Evolutionary conservation across 345 rosid genomes (phyloP).

Genomic region (Murraya koenigii): DNA sequence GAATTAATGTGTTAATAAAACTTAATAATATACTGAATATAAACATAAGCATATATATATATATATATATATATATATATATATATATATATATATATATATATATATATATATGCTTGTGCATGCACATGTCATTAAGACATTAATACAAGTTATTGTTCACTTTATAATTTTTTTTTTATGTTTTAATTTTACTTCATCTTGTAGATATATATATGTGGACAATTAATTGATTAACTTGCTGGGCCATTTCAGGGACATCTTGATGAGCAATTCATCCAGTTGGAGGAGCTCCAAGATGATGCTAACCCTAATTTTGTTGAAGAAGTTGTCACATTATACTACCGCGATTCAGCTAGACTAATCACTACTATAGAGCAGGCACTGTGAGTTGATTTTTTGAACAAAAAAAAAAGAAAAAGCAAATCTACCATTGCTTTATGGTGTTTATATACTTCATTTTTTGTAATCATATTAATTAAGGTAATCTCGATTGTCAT

Average conservation of each 20-base stretch:
- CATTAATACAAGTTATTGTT: neutral
- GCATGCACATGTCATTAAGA: neutral
- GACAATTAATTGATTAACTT: neutral
- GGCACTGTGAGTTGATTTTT: slow-evolving; percentile 43
- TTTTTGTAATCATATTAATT: neutral
- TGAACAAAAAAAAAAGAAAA: too few species aligned
- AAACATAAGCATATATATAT: neutral
- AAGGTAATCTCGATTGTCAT: neutral
- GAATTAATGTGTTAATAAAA: neutral
- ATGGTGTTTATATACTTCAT: neutral
- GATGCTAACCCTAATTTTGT: slow-evolving; percentile 74
- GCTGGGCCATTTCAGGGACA: slow-evolving; percentile 36
- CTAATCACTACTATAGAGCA: slow-evolving; percentile 48
- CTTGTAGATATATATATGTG: neutral
- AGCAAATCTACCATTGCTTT: too few species aligned
- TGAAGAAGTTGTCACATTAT: slow-evolving; percentile 64
- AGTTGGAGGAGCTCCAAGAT: slow-evolving; percentile 69
- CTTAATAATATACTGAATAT: too few species aligned
- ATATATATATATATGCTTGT: neutral
- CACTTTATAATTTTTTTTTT: neutral
- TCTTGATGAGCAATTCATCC: slow-evolving; percentile 67
- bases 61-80: neutral
- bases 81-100: neutral
- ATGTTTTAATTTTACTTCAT: neutral
- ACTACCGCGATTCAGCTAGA: slow-evolving; percentile 61